A percentile compares a stretch with the other conserved stretches of the same genome.
phyloP scores from a whole-genome alignment of 306 rosid species.

The Bauhinia variegata region DNA sequence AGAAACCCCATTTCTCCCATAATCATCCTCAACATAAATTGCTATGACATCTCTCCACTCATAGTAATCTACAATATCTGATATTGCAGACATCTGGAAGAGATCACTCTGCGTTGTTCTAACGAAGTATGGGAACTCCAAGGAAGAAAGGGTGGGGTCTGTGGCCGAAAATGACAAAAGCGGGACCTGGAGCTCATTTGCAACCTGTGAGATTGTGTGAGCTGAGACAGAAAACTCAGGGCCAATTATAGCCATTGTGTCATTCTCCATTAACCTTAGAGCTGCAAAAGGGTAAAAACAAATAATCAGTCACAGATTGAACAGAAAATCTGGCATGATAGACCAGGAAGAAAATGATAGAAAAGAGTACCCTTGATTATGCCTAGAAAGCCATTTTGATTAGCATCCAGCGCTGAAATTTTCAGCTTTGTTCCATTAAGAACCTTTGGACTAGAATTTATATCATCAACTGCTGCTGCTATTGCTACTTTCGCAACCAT shows the following conservation, averaged over 20 bases:
- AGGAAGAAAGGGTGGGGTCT: conserved; percentile 58
- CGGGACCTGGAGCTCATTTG: conserved; percentile 64
- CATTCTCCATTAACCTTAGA: conserved; percentile 48
- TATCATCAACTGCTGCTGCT: no score
- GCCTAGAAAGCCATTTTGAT: conserved; percentile 55
- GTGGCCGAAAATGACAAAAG: conserved; percentile 57
- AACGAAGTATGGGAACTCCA: conserved; percentile 62
- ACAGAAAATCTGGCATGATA: no score
- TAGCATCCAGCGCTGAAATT: conserved; percentile 45
- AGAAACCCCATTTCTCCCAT: conserved; percentile 61
- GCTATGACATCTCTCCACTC: conserved; percentile 62
- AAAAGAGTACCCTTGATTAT: conserved; percentile 61
- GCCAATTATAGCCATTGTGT: conserved; percentile 68
- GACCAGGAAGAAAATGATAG: no score
- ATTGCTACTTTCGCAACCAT: conserved; percentile 57
- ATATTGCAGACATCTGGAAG: conserved; percentile 66
- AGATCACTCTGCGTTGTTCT: conserved; percentile 54
- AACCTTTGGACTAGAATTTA: no score
- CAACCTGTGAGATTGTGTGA: conserved; percentile 58
- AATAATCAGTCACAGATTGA: no score
- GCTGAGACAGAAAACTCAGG: conserved; percentile 59
- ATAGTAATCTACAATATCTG: conserved; percentile 53
- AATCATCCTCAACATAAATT: conserved; percentile 58
- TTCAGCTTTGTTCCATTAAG: conserved; percentile 47
- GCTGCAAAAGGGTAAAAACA: no score